Percentiles rank a stretch among this genome's conserved stretches.
Conservation (phyloP, 1,284 basidiomycete genomes). For the Xerocomus nothofagi region DNA sequence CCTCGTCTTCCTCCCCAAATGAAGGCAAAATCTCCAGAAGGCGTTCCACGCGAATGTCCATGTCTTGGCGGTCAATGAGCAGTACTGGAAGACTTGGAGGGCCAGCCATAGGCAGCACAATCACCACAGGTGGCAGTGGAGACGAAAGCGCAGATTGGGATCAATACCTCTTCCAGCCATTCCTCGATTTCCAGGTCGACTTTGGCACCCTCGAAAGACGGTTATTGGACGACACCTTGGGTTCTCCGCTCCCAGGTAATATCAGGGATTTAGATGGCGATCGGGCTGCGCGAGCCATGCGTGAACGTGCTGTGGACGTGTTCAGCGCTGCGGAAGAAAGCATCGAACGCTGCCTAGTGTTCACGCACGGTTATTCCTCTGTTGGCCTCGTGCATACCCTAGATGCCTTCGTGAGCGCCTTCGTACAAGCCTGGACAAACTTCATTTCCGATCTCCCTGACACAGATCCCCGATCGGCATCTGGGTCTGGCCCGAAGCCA, state of each 20-base stretch:
- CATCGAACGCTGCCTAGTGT: slow-evolving; percentile 66
- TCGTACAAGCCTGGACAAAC: slow-evolving; percentile 64
- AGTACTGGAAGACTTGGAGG: slow-evolving; percentile 21
- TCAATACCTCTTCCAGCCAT: slow-evolving; percentile 86
- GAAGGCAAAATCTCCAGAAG: slow-evolving; percentile 41
- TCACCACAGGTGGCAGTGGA: background rate
- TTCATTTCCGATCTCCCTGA: slow-evolving; percentile 46
- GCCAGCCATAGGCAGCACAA: slow-evolving; percentile 8
- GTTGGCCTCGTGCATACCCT: slow-evolving; percentile 71
- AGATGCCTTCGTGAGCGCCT: slow-evolving; percentile 64
- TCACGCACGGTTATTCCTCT: slow-evolving; percentile 87
- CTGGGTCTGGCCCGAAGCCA: slow-evolving; percentile 20
- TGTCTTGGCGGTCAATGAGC: slow-evolving; percentile 56
- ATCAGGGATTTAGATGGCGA: slow-evolving; percentile 45
- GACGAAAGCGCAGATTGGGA: slow-evolving; percentile 76
- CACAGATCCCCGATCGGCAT: slow-evolving; percentile 15
- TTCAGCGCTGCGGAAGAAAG: slow-evolving; percentile 81
- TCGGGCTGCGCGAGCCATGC: slow-evolving; percentile 64
- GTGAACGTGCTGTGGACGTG: slow-evolving; percentile 70
- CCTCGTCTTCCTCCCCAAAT: slow-evolving; percentile 23
- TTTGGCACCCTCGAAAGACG: slow-evolving; percentile 77
- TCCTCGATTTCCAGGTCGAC: slow-evolving; percentile 84
- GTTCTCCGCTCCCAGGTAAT: slow-evolving; percentile 34
- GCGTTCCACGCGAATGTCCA: slow-evolving; percentile 70
- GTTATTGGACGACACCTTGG: slow-evolving; percentile 57